phyloP scores from a whole-genome alignment of 2,329 filamentous ascomycete species.

The Botrytis porri region DNA sequence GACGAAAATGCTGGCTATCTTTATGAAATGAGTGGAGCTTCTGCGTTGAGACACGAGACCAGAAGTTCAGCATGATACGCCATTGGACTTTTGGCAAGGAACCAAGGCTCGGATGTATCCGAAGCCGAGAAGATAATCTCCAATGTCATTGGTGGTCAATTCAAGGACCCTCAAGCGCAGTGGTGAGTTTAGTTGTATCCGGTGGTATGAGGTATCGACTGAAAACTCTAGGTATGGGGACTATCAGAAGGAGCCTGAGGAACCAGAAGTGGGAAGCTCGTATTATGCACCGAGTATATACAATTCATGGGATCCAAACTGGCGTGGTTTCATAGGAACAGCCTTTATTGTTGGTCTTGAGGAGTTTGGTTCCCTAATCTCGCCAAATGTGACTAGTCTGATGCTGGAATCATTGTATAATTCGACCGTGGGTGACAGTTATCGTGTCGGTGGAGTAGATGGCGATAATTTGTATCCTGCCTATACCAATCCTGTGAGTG shows the following conservation, averaged over 20 bases:
- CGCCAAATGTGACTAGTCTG: conserved; percentile 38
- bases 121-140: conserved; percentile 53
- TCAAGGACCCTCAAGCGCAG: conserved; percentile 49
- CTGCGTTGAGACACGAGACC: conserved; percentile 48
- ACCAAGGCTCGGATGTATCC: conserved; percentile 47
- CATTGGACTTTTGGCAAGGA: conserved; percentile 54
- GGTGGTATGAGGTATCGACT: background rate
- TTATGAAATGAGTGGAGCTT: conserved; percentile 46
- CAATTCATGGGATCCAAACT: conserved; percentile 61
- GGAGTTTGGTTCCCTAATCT: conserved; percentile 46
- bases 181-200: conserved; percentile 45
- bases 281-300: conserved; percentile 52
- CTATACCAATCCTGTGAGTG: conserved; percentile 52
- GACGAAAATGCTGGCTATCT: conserved; percentile 52
- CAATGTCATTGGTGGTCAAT: conserved; percentile 53
- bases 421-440: conserved; percentile 56
- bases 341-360: conserved; percentile 57
- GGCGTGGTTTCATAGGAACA: conserved; percentile 61
- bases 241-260: conserved; percentile 54
- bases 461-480: conserved; percentile 60
- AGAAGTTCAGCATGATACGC: conserved; percentile 59
- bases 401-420: conserved; percentile 55
- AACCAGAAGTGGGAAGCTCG: conserved; percentile 53
- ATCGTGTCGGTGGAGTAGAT: conserved; percentile 49
- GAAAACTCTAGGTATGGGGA: conserved; percentile 39